Percentiles rank a stretch among this genome's conserved stretches.
Conservation (phyloP, 768 basidiomycete species). For the Boletus reticulatus region DNA sequence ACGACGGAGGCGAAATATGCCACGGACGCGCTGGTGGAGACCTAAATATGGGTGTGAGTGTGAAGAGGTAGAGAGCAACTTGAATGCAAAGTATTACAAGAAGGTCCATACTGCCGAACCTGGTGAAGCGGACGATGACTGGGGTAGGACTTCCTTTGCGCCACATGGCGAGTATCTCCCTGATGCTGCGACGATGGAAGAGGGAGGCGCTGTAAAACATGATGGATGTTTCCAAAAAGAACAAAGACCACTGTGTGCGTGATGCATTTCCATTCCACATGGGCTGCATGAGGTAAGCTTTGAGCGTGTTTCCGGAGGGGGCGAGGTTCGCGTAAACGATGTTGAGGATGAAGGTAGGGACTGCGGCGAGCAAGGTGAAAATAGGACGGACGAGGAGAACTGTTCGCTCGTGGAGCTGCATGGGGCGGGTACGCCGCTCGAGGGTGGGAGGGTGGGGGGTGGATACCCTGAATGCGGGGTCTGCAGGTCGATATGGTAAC, state of each 20-base stretch:
- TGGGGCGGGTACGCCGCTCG: slow-evolving; percentile 54
- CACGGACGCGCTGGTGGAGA: slow-evolving; percentile 67
- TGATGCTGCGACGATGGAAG: slow-evolving; percentile 55
- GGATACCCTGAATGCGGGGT: slow-evolving; percentile 44
- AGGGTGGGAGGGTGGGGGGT: slow-evolving; percentile 53
- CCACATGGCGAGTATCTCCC: slow-evolving; percentile 61
- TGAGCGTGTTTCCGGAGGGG: slow-evolving; percentile 41
- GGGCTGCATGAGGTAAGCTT: slow-evolving; percentile 50
- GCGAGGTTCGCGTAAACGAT: slow-evolving; percentile 76
- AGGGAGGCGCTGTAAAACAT: slow-evolving; percentile 63
- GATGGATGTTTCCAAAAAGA: slow-evolving; percentile 65
- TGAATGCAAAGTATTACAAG: slow-evolving; percentile 41
- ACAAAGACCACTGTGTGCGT: slow-evolving; percentile 60
- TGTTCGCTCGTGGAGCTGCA: slow-evolving; percentile 59
- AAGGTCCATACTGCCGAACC: slow-evolving; percentile 87
- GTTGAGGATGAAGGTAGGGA: slow-evolving; percentile 78
- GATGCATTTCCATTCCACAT: slow-evolving; percentile 65
- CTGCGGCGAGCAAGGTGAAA: slow-evolving; percentile 58
- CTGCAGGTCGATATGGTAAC: slow-evolving; percentile 48
- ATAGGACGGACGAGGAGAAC: slow-evolving; percentile 52
- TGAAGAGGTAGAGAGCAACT: background rate
- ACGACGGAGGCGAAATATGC: slow-evolving; percentile 77
- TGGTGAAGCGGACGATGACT: slow-evolving; percentile 54
- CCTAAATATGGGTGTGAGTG: slow-evolving; percentile 25
- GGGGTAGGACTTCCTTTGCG: slow-evolving; percentile 50